Evolutionary conservation across 352 stramenopile genomes (phyloP).

Genomic region (Globisporangium carolinianum): DNA sequence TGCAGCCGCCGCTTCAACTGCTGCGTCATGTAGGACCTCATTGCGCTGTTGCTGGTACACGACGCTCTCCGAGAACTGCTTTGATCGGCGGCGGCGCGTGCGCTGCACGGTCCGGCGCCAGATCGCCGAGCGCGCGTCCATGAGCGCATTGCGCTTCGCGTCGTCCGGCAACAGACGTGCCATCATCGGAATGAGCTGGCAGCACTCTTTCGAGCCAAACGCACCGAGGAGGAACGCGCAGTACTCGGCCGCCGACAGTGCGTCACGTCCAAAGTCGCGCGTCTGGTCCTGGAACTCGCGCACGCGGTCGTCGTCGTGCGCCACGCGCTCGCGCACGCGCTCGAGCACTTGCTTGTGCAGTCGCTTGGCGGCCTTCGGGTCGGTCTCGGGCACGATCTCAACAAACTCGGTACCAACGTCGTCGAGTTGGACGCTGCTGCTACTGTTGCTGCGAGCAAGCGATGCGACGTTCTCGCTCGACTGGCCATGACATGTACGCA

Average conservation of each 20-base stretch:
- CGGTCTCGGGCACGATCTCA: constrained; percentile 39
- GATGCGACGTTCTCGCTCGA: constrained; percentile 3
- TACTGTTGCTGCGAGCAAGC: constrained; percentile 7
- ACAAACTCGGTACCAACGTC: constrained; percentile 52
- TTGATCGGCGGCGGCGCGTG: constrained; percentile 59
- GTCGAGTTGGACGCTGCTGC: constrained; percentile 20
- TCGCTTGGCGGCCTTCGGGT: constrained; percentile 54
- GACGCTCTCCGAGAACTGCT: constrained; percentile 74
- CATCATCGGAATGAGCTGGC: constrained; percentile 70
- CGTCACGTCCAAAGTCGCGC: constrained; percentile 65
- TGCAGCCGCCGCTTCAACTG: not conserved
- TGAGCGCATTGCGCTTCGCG: constrained; percentile 46
- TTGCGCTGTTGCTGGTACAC: constrained; percentile 56
- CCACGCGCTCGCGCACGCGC: constrained; percentile 51
- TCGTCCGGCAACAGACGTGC: constrained; percentile 60
- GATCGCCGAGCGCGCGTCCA: constrained; percentile 56
- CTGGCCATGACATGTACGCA: not conserved
- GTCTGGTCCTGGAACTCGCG: constrained; percentile 77
- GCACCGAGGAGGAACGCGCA: constrained; percentile 67
- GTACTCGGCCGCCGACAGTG: constrained; percentile 66
- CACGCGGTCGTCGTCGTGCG: constrained; percentile 62
- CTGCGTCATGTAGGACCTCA: constrained; percentile 25
- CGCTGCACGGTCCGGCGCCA: constrained; percentile 50
- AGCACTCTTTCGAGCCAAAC: constrained; percentile 60
- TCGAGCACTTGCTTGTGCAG: constrained; percentile 71